A percentile compares a stretch with the other conserved stretches of the same genome.
phyloP scores from a whole-genome alignment of 2,329 filamentous ascomycete genomes.

The Colletotrichum sp. region DNA sequence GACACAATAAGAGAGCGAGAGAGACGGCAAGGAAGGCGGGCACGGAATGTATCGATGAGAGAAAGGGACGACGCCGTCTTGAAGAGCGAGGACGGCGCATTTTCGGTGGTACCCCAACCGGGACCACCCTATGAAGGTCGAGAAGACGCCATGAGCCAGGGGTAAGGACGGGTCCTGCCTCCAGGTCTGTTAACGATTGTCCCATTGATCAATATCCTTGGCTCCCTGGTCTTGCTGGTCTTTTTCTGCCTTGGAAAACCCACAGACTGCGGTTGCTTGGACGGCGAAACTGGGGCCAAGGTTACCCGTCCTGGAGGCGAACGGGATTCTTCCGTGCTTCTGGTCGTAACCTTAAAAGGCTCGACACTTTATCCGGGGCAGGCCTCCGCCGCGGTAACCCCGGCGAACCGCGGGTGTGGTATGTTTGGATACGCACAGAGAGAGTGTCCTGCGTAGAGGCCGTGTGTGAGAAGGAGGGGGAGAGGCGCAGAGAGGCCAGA shows the following conservation, averaged over 20 bases:
- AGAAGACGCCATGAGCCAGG: neutral
- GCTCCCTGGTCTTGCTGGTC: neutral
- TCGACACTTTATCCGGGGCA: neutral
- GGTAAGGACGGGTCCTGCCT: neutral
- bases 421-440: neutral
- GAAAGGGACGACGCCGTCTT: neutral
- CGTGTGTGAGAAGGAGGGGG: neutral
- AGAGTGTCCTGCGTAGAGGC: neutral
- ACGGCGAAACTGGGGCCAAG: neutral
- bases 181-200: neutral
- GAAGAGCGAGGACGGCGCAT: slow-evolving; percentile 11
- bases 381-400: neutral
- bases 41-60: neutral
- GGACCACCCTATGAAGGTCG: neutral
- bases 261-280: slow-evolving; percentile 3
- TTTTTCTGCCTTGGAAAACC: neutral
- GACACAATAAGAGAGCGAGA: neutral
- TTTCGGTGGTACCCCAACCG: neutral
- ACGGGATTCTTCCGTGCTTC: slow-evolving; percentile 8
- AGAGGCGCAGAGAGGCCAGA: neutral
- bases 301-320: slow-evolving; percentile 9
- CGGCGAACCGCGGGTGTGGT: neutral
- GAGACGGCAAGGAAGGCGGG: neutral
- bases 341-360: neutral
- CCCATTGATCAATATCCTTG: neutral